These are phyloP conservation scores for Lactifluus subvellereus DNA, from an alignment of 768 basidiomycete species.

Conservation along the genomic window DNA sequence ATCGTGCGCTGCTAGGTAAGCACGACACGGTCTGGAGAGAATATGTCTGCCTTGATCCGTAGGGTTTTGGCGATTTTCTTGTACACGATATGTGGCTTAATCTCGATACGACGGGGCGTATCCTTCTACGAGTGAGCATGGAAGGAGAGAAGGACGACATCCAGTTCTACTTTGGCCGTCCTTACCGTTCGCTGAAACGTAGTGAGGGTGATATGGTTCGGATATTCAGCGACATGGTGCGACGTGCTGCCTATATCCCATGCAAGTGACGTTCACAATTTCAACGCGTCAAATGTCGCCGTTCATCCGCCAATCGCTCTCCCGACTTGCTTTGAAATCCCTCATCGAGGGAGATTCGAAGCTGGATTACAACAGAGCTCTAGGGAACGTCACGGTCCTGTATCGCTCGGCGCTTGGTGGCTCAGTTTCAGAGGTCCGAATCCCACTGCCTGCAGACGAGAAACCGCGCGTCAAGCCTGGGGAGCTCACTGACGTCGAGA, in stretches of 20 bases:
- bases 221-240: slow-evolving; percentile 94
- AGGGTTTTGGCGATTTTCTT: slow-evolving; percentile 81
- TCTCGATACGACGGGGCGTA: slow-evolving; percentile 77
- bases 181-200: slow-evolving; percentile 87
- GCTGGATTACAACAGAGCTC: slow-evolving; percentile 85
- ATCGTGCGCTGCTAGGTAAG: slow-evolving; percentile 86
- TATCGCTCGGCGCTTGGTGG: slow-evolving; percentile 72
- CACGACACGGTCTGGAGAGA: slow-evolving; percentile 89
- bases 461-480: slow-evolving; percentile 72
- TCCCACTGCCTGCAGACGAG: slow-evolving; percentile 68
- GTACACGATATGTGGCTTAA: slow-evolving; percentile 91
- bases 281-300: slow-evolving; percentile 74
- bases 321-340: slow-evolving; percentile 65
- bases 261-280: not conserved
- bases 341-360: slow-evolving; percentile 60
- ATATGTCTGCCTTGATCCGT: slow-evolving; percentile 88
- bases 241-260: slow-evolving; percentile 8
- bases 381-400: slow-evolving; percentile 75
- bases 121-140: slow-evolving; percentile 90
- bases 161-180: slow-evolving; percentile 94
- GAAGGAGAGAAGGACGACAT: slow-evolving; percentile 99
- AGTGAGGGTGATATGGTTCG: slow-evolving; percentile 95
- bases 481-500: slow-evolving; percentile 85
- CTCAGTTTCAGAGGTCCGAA: slow-evolving; percentile 60
- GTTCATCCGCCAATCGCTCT: slow-evolving; percentile 83